These are phyloP conservation scores for Macrocybe gigantea DNA, from an alignment of 768 basidiomycete genomes.

Conservation along the genomic window DNA sequence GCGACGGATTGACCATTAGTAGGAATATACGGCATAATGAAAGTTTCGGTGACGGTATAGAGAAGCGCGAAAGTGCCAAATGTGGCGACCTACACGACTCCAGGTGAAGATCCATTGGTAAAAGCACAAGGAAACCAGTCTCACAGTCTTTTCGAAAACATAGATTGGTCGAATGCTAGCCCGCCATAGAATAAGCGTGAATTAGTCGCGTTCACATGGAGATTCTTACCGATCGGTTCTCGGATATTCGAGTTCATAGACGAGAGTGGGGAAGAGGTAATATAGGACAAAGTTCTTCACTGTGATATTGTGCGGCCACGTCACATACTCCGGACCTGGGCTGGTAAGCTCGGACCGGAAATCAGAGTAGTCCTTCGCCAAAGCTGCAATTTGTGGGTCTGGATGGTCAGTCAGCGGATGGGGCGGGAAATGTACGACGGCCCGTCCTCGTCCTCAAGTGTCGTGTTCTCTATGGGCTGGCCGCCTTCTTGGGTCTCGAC, in stretches of 20 bases:
- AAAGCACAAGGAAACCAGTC: slow-evolving; percentile 17
- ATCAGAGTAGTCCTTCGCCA: slow-evolving; percentile 75
- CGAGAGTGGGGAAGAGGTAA: slow-evolving; percentile 84
- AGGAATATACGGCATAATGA: slow-evolving; percentile 82
- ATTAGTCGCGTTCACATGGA: background rate
- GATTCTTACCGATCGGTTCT: slow-evolving; percentile 68
- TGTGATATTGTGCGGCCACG: slow-evolving; percentile 84
- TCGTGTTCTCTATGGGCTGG: background rate
- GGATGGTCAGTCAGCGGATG: slow-evolving; percentile 64
- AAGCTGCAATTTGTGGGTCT: slow-evolving; percentile 50
- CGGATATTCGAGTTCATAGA: slow-evolving; percentile 96
- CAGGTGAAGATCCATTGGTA: slow-evolving; percentile 30
- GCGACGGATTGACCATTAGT: slow-evolving; percentile 65
- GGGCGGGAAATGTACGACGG: slow-evolving; percentile 13
- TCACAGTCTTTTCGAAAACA: slow-evolving; percentile 67
- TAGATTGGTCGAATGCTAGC: slow-evolving; percentile 73
- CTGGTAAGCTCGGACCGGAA: slow-evolving; percentile 73
- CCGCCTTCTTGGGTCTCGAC: slow-evolving; percentile 1
- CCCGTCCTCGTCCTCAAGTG: slow-evolving; percentile 6
- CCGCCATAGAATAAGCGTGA: background rate
- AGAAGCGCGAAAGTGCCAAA: slow-evolving; percentile 96
- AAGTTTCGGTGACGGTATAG: slow-evolving; percentile 88
- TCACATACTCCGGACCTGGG: slow-evolving; percentile 57
- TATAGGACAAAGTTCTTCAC: slow-evolving; percentile 80
- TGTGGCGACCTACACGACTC: slow-evolving; percentile 68